Percentiles rank a stretch among this genome's conserved stretches.
These are phyloP conservation scores for Halophytophthora batemanensis DNA, from an alignment of 352 stramenopile genomes.

Conservation along the genomic window DNA sequence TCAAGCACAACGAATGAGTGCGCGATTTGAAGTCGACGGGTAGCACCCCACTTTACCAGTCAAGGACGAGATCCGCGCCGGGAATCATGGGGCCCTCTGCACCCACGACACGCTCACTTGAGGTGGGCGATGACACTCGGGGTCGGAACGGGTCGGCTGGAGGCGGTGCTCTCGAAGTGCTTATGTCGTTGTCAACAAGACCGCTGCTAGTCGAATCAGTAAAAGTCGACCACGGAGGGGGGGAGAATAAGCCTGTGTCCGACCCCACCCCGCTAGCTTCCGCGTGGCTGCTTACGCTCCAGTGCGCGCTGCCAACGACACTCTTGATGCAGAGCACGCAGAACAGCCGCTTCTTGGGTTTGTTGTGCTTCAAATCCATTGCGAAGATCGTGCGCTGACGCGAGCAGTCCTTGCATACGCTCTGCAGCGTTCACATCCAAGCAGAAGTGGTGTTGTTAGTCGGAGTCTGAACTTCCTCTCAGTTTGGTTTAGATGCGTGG, in stretches of 20 bases:
- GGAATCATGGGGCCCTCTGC: conserved; percentile 8
- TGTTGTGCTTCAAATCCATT: conserved; percentile 22
- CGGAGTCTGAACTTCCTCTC: neutral
- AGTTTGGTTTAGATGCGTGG: neutral
- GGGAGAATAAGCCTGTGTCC: conserved; percentile 6
- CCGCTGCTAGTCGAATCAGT: conserved; percentile 11
- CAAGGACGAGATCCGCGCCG: conserved; percentile 15
- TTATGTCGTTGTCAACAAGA: conserved; percentile 5
- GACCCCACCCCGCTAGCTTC: conserved; percentile 13
- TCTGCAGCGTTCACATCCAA: conserved; percentile 12
- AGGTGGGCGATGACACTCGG: conserved; percentile 9
- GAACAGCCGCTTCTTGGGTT: conserved; percentile 22
- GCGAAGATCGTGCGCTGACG: conserved; percentile 22
- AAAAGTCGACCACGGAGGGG: conserved; percentile 6
- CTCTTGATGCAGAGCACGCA: conserved; percentile 29
- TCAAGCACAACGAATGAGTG: too few relatives aligned
- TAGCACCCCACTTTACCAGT: conserved; percentile 12
- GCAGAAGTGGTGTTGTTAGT: neutral
- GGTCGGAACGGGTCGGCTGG: conserved; percentile 22
- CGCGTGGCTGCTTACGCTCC: conserved; percentile 18
- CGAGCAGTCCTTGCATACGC: conserved; percentile 36
- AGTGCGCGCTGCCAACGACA: conserved; percentile 21
- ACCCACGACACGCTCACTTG: conserved; percentile 10
- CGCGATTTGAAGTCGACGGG: neutral
- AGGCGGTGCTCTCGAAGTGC: too few relatives aligned